These are phyloP conservation scores for Calycina marina DNA, from an alignment of 2,329 filamentous ascomycete species.

Conservation along the genomic window DNA sequence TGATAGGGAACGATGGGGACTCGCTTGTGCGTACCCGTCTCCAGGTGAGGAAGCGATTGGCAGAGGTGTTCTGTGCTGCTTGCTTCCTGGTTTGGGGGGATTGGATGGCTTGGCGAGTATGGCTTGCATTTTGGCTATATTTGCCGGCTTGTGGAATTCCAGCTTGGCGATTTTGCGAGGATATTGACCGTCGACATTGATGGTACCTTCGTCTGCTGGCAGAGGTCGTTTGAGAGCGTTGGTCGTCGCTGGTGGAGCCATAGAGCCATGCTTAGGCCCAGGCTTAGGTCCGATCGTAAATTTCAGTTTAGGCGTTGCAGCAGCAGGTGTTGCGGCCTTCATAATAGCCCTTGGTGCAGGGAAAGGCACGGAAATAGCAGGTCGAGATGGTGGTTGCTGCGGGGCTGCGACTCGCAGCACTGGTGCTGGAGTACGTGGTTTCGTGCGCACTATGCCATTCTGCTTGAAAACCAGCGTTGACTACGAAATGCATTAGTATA, in stretches of 20 bases:
- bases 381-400: conserved; percentile 2
- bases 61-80: too few species aligned
- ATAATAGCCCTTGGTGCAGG: background rate
- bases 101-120: conserved; percentile 13
- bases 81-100: conserved; percentile 7
- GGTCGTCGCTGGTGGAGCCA: conserved; percentile 9
- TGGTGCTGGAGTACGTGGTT: too few species aligned
- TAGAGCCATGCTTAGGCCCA: conserved; percentile 1
- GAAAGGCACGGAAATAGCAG: background rate
- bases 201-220: conserved; percentile 2
- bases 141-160: conserved; percentile 8
- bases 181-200: background rate
- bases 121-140: conserved; percentile 6
- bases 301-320: too few species aligned
- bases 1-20: too few species aligned
- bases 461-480: too few species aligned
- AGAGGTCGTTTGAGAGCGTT: conserved; percentile 1
- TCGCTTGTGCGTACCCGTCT: too few species aligned
- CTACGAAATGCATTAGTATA: conserved; percentile 15
- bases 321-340: too few species aligned
- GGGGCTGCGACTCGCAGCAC: background rate
- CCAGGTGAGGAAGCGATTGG: too few species aligned
- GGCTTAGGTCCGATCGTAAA: too few species aligned
- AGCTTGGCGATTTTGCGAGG: conserved; percentile 6
- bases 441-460: conserved; percentile 17